These are phyloP conservation scores for Amanita brunnescens DNA, from an alignment of 768 basidiomycete species.

Conservation along the genomic window DNA sequence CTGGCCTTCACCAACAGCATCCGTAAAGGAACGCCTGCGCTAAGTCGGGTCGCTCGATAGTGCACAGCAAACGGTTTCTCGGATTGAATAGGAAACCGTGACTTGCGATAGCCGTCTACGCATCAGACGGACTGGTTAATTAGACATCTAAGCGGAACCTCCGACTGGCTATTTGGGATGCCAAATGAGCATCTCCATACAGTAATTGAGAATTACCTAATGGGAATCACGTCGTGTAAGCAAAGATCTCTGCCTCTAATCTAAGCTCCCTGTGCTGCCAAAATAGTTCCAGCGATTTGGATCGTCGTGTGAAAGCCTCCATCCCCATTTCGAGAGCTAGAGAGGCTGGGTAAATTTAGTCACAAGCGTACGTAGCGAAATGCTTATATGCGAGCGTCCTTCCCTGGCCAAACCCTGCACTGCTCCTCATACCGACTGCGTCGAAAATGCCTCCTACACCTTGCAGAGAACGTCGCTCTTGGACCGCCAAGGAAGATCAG, in stretches of 20 bases:
- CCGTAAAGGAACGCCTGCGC: not conserved
- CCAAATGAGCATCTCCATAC: slow-evolving; percentile 18
- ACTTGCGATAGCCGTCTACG: not conserved
- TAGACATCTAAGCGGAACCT: slow-evolving; percentile 2
- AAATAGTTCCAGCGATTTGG: slow-evolving; percentile 25
- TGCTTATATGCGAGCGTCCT: slow-evolving; percentile 1
- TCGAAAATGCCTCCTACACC: slow-evolving; percentile 3
- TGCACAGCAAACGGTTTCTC: not conserved
- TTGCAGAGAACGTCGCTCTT: slow-evolving; percentile 42
- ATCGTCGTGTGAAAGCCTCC: slow-evolving; percentile 19
- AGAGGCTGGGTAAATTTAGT: not conserved
- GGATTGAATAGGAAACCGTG: not conserved
- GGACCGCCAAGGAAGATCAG: slow-evolving; percentile 45
- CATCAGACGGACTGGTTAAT: slow-evolving; percentile 5
- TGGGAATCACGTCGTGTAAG: slow-evolving; percentile 24
- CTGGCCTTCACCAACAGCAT: not conserved
- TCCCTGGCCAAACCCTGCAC: not conserved
- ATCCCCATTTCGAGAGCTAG: slow-evolving; percentile 18
- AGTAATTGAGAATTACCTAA: slow-evolving; percentile 15
- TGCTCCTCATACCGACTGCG: not conserved
- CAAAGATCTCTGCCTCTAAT: slow-evolving; percentile 20
- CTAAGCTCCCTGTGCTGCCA: slow-evolving; percentile 14
- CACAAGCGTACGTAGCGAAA: not conserved
- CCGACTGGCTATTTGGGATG: slow-evolving; percentile 1
- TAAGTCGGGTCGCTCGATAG: not conserved